These are phyloP conservation scores for Trichoderma aggressivum DNA, from an alignment of 2,329 filamentous ascomycete genomes.

Conservation along the genomic window DNA sequence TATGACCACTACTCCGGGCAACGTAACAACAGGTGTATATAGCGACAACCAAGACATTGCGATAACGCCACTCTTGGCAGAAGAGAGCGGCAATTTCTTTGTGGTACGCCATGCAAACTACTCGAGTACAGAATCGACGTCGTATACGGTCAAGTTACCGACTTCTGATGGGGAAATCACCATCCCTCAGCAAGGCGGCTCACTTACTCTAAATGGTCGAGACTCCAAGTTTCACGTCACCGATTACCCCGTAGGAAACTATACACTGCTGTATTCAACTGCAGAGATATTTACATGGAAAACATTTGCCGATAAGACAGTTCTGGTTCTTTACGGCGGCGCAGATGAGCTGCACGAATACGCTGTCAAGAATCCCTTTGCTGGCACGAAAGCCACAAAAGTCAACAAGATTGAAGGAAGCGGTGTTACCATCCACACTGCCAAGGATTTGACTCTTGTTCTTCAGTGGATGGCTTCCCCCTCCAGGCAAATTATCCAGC, in stretches of 20 bases:
- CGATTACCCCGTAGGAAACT: conserved; percentile 61
- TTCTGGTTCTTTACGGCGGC: conserved; percentile 62
- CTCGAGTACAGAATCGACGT: conserved; percentile 51
- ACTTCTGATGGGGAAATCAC: conserved; percentile 56
- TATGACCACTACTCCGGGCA: conserved; percentile 55
- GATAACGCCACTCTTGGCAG: conserved; percentile 58
- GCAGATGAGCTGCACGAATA: conserved; percentile 62
- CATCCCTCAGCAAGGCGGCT: conserved; percentile 57
- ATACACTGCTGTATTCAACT: conserved; percentile 62
- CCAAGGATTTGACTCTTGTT: conserved; percentile 23
- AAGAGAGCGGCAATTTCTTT: conserved; percentile 58
- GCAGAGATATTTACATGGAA: conserved; percentile 71
- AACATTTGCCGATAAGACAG: conserved; percentile 55
- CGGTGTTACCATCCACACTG: conserved; percentile 26
- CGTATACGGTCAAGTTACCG: conserved; percentile 61
- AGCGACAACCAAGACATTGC: conserved; percentile 51
- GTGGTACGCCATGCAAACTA: conserved; percentile 66
- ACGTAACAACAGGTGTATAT: conserved; percentile 48
- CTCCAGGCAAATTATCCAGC: conserved; percentile 30
- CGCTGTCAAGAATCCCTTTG: conserved; percentile 36
- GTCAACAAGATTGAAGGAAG: conserved; percentile 27
- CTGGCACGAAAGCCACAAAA: conserved; percentile 22
- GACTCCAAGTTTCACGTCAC: conserved; percentile 67
- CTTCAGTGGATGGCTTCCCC: conserved; percentile 34
- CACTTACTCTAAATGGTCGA: conserved; percentile 56